Evolutionary conservation across 1,284 basidiomycete species (phyloP), one percentile per base, ranked within the genome.

Genomic region (Cutaneotrichosporon sp.): DNA sequence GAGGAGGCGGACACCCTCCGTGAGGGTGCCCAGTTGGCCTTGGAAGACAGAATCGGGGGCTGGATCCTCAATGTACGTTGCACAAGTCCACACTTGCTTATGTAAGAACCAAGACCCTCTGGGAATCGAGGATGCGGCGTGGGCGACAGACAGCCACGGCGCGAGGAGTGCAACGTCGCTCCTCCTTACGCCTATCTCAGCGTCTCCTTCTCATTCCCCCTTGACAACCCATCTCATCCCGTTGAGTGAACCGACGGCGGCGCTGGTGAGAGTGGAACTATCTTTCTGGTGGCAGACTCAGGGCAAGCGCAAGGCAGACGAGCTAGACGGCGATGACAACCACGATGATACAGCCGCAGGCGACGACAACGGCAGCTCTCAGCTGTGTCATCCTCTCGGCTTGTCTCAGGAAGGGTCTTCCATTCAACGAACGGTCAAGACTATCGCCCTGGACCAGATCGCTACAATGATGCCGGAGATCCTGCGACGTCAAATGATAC

Each of bases 401-500:
- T 34, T 11, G 8, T 40, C 36, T 38, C 36, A 13, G 36, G 36
- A 26, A 10, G 9, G 14, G 11, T 42, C 7, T 8, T 46, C 42
- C 16, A 46, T 16, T 8, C 36, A 38, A 26, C n/a, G 1, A 3
- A 16, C 9, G 22, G 31, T 49, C 42, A 47, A 49, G 42, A 40
- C 16, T 10, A 18, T 14, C 4, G 32, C 58, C 5, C 46, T 46
- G 34, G 38, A 32, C 2, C 50, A 60, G 59, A 36, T 60, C 16
- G 51, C 21, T 21, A 18, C 7, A 9, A 69, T 62, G 1, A 58
- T 74, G 49, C 26, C 49, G n/a, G 65, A 64, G 38, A 26, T 71
- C 10, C 38, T 72, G 13, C 46, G 65, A 5, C 56, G 61, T 7
- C 65, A 71, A 30, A 61, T 73, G 64, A 68, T 73, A 32, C 65